Base-by-base conservation (phyloP, 345 rosid species). In the Salix brachista region DNA sequence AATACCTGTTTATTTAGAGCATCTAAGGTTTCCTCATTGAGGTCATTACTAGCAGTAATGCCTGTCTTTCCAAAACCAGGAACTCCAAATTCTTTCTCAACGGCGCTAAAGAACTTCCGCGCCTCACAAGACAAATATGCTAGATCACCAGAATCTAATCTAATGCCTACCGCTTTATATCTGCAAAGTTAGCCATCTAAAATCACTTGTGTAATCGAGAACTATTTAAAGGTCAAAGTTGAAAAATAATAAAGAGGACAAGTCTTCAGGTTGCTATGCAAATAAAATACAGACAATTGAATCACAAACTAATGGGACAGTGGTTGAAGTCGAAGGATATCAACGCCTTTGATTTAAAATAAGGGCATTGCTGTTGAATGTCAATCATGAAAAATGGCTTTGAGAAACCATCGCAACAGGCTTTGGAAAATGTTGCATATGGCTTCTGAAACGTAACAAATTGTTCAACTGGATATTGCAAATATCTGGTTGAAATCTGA, bases 81-180 rank as follows among this genome's bases (percentile, higher is more conserved):
- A 48, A 92, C 80, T 18, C 79, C 86, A 76, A 91, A 90, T 79
- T 93, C 95, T 83, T 86, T 88, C 90, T 94, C 98, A 67, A 93
- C 61, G 67, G 79, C 67, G 50, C 71, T 3, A 73, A 94, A 96
- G 88, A 92, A 87, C 74, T 89, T 91, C 8, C 98, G 91, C 4
- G 86, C 88, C 79, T 91, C 93, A 70, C 84, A 88, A 42, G 98
- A 96, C 79, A 91, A 83, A 82, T 96, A 96, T 65, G 98, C 97
- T 36, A 96, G 86, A 78, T 96, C 98, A 70, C 99, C 99, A 72
- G 99, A 96, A 82, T 96, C 98, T 83, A 96, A 80, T 82, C 99
- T 92, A 77, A 96, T 93, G 60, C 99, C 99, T 42, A 72, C 80
- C 64, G 99, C 94, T 83, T 87, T 92, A 77, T 93, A 96, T 76